Conservation (phyloP, 192 early-diverging fungal genomes). For the Coemansia sp. region DNA sequence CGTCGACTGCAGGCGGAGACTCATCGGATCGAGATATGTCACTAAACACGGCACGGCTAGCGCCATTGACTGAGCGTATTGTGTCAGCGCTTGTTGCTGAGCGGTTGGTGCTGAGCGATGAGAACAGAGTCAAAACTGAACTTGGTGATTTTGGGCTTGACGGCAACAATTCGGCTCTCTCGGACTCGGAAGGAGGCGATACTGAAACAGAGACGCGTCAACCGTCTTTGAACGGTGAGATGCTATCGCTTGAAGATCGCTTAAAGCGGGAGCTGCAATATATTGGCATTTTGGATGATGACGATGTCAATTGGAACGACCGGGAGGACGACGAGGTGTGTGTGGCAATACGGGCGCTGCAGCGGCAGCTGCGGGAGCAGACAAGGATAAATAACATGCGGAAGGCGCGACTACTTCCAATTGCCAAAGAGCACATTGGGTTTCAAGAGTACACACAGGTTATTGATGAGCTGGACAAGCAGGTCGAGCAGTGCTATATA, state of each 20-base stretch:
- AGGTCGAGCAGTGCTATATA: conserved; percentile 83
- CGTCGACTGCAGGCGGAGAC: conserved; percentile 3
- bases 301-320: conserved; percentile 72
- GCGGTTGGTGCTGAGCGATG: conserved; percentile 50
- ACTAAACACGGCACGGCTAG: conserved; percentile 62
- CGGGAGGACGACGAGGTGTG: conserved; percentile 76
- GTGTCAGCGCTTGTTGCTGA: conserved; percentile 68
- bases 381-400: conserved; percentile 65
- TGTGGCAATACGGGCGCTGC: conserved; percentile 65
- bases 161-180: neutral
- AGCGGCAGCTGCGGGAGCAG: conserved; percentile 72
- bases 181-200: conserved; percentile 24
- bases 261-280: conserved; percentile 79
- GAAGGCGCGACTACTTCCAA: conserved; percentile 64
- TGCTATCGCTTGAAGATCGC: conserved; percentile 74
- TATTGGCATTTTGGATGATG: conserved; percentile 78
- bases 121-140: neutral
- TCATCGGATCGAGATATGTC: conserved; percentile 57
- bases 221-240: conserved; percentile 51
- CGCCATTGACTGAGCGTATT: conserved; percentile 80
- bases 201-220: conserved; percentile 11
- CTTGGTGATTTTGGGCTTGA: neutral
- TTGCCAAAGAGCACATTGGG: conserved; percentile 71
- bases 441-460: conserved; percentile 88
- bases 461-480: conserved; percentile 84